Base-by-base conservation (phyloP, 768 basidiomycete species). In the Collybiopsis confluens region DNA sequence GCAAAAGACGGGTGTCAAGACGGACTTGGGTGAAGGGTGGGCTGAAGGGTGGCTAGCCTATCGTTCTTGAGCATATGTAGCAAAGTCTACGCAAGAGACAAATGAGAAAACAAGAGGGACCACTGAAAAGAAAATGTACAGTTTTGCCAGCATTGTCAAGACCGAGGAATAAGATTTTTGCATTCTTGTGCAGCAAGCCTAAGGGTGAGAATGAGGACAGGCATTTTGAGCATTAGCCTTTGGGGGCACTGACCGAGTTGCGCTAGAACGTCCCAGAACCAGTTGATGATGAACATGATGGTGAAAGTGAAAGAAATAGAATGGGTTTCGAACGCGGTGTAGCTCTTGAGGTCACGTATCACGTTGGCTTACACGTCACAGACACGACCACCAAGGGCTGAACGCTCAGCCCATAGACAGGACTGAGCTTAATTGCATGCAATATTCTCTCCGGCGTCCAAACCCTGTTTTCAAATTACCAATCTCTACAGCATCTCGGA, bases 61-160 rank as follows among this genome's bases (percentile, higher is more conserved):
- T 98, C 97, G 64, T 98, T 99, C 82, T 99, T 99, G 63, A 99
- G 80, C 96, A 98, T 98, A 75, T 99, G 97, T 64, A 98, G 72
- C 40, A 98, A 79, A 26, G 96, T 98, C 94, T 98, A 54, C 30
- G 43, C 44, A 43, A 41, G 40, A 11, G n/a, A 21, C 15, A 9
- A 35, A 45, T 55, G 18, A 43, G 11, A 16, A 45, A 7, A 40
- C 27, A 18, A 23, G 30, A 11, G 28, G 27, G 38, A 40, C 24
- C n/a, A 52, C 27, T 36, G 4, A 18, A 10, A 33, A 35, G 1
- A 3, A 35, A 54, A 20, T 13, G 64, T 88, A 97, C 96, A 56
- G 97, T 98, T 82, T 98, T 99, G 67, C 97, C 96, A 49, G 97
- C 97, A 77, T 98, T 99, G 70, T 98, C 96, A 52, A 98, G 82